Percentiles rank a stretch among this genome's conserved stretches.
These are phyloP conservation scores for Diplodia mutila DNA, from an alignment of 2,329 filamentous ascomycete genomes.

Conservation along the genomic window DNA sequence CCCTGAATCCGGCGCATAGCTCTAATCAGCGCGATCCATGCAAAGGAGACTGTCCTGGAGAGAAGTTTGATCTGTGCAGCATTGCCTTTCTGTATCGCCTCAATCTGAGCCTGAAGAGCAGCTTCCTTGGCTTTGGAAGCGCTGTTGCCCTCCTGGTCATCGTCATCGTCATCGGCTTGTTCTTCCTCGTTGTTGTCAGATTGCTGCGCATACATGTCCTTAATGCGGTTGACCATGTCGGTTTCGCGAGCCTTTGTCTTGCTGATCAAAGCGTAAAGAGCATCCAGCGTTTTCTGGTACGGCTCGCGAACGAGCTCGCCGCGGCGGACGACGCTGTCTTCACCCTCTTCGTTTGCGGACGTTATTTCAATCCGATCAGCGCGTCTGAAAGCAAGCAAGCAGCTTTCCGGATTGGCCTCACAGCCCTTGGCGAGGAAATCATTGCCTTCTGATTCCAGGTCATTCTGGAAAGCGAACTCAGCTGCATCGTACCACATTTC, in stretches of 20 bases:
- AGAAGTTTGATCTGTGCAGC: conserved; percentile 74
- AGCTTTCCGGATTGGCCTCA: conserved; percentile 89
- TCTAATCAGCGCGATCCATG: conserved; percentile 93
- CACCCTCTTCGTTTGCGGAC: conserved; percentile 75
- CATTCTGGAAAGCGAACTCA: conserved; percentile 86
- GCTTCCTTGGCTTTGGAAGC: conserved; percentile 53
- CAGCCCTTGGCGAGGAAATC: conserved; percentile 83
- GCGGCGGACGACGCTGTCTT: conserved; percentile 65
- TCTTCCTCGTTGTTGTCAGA: conserved; percentile 47
- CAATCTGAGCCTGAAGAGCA: conserved; percentile 58
- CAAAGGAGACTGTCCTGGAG: conserved; percentile 83
- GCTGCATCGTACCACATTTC: conserved; percentile 95
- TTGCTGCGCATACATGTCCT: conserved; percentile 57
- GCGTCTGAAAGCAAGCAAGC: conserved; percentile 84
- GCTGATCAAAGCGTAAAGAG: conserved; percentile 84
- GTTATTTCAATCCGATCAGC: conserved; percentile 85
- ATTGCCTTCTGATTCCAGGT: conserved; percentile 70
- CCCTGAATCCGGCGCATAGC: conserved; percentile 94
- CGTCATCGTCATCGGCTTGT: conserved; percentile 54
- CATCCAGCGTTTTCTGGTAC: conserved; percentile 80
- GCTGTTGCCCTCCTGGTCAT: conserved; percentile 56
- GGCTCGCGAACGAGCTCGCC: conserved; percentile 79
- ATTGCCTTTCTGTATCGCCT: conserved; percentile 66
- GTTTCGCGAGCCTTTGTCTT: conserved; percentile 69
- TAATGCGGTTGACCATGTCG: conserved; percentile 60